Evolutionary conservation across 805 yeast genomes (phyloP).

Genomic region (Spencermartinsiella europaea): DNA sequence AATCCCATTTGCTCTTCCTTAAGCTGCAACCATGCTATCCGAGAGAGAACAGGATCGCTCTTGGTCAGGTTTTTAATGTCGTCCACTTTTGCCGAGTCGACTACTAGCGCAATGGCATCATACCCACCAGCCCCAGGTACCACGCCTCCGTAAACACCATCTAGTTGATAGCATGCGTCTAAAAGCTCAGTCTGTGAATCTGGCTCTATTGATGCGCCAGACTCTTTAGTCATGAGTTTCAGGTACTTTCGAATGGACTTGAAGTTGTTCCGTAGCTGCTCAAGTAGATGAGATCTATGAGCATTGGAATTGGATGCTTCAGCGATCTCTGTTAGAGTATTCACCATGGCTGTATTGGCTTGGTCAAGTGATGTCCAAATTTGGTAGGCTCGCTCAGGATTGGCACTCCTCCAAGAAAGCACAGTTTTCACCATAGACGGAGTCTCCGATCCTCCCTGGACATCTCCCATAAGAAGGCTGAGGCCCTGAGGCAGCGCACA

Average conservation of each 20-base stretch:
- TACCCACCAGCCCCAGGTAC: constrained; percentile 99
- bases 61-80: constrained; percentile 30
- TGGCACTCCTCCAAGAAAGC: constrained; percentile 55
- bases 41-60: constrained; percentile 14
- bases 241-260: constrained; percentile 50
- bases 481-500: constrained; percentile 66
- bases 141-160: constrained; percentile 89
- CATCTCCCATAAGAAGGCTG: constrained; percentile 85
- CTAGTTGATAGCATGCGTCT: constrained; percentile 44
- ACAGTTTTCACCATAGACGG: constrained; percentile 83
- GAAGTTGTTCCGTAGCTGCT: not conserved
- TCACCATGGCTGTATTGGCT: constrained; percentile 56
- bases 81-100: constrained; percentile 42
- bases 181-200: constrained; percentile 63
- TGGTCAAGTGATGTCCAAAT: constrained; percentile 53
- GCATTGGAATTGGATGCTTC: constrained; percentile 25
- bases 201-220: constrained; percentile 92
- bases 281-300: not conserved
- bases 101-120: constrained; percentile 81
- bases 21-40: constrained; percentile 17
- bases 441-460: constrained; percentile 87
- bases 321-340: constrained; percentile 41
- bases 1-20: constrained; percentile 14
- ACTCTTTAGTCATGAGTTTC: constrained; percentile 51
- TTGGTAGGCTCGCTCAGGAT: constrained; percentile 45